These are phyloP conservation scores for Exobasidium cylindrosporum DNA, from an alignment of 1,284 basidiomycete genomes.

Conservation along the genomic window DNA sequence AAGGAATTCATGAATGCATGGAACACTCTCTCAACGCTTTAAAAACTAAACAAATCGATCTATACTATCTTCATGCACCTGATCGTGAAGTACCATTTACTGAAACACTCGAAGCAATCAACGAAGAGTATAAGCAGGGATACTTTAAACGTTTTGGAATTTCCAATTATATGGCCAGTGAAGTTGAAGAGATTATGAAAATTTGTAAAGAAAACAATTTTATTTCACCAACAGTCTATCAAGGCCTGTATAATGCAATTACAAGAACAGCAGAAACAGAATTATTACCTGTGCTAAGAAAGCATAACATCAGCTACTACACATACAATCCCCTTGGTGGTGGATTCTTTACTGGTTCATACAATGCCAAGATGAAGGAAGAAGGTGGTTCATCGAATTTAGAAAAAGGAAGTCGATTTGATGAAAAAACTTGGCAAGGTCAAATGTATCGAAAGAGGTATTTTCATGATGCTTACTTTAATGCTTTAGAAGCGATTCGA, in stretches of 20 bases:
- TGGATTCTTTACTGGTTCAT: constrained; percentile 33
- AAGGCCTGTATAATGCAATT: constrained; percentile 59
- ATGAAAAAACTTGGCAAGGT: constrained; percentile 28
- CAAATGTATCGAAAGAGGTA: constrained; percentile 35
- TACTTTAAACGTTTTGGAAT: constrained; percentile 61
- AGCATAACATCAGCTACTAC: constrained; percentile 62
- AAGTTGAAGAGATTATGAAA: constrained; percentile 67
- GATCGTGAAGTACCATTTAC: constrained; percentile 61
- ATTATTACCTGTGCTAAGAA: constrained; percentile 34
- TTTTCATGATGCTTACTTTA: constrained; percentile 40
- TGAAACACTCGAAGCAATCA: constrained; percentile 60
- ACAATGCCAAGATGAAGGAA: constrained; percentile 6
- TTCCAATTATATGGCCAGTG: constrained; percentile 62
- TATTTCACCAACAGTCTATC: constrained; percentile 68
- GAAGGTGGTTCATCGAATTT: constrained; percentile 2
- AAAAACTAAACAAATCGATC: constrained; percentile 57
- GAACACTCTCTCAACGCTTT: constrained; percentile 53
- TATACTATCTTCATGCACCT: constrained; percentile 64
- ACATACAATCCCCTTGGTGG: constrained; percentile 57
- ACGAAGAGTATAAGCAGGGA: constrained; percentile 62
- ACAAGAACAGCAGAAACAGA: constrained; percentile 28
- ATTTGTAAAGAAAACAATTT: constrained; percentile 64
- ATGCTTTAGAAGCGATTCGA: constrained; percentile 46
- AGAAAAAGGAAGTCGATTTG: constrained; percentile 31
- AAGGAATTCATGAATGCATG: constrained; percentile 51